Conservation (phyloP, 805 yeast species). For the Yamadazyma sp. region DNA sequence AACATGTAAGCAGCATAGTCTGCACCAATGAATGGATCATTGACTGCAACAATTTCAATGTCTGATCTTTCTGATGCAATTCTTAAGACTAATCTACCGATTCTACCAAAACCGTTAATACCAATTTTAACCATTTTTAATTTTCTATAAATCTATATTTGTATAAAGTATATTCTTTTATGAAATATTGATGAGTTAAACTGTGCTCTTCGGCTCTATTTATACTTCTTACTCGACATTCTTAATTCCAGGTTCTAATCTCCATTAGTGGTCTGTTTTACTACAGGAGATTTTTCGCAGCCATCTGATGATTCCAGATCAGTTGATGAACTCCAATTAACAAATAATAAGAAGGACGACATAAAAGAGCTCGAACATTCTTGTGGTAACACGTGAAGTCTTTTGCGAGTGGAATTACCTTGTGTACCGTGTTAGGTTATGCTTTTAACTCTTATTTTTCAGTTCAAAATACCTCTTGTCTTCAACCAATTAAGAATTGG, state of each 20-base stretch:
- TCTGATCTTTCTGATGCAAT: constrained; percentile 28
- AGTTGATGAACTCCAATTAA: too few species aligned
- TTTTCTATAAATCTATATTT: not conserved
- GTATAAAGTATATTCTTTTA: not conserved
- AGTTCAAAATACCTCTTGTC: too few species aligned
- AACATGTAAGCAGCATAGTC: constrained; percentile 37
- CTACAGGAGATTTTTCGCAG: not conserved
- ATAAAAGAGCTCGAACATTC: too few species aligned
- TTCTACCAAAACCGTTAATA: constrained; percentile 36
- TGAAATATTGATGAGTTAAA: not conserved
- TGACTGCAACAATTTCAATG: constrained; percentile 31
- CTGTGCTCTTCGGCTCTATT: not conserved
- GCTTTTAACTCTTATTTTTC: too few species aligned
- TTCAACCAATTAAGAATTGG: too few species aligned
- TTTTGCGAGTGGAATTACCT: too few species aligned
- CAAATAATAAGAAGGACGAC: too few species aligned
- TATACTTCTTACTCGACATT: not conserved
- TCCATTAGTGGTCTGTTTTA: not conserved
- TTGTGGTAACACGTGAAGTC: too few species aligned
- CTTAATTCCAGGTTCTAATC: too few species aligned
- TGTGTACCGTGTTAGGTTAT: too few species aligned
- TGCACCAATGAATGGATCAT: constrained; percentile 33
- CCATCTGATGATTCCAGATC: constrained; percentile 1
- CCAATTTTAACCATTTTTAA: constrained; percentile 23
- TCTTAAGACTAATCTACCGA: constrained; percentile 35